Conservation (phyloP, 345 rosid species). For the Brassica incana region DNA sequence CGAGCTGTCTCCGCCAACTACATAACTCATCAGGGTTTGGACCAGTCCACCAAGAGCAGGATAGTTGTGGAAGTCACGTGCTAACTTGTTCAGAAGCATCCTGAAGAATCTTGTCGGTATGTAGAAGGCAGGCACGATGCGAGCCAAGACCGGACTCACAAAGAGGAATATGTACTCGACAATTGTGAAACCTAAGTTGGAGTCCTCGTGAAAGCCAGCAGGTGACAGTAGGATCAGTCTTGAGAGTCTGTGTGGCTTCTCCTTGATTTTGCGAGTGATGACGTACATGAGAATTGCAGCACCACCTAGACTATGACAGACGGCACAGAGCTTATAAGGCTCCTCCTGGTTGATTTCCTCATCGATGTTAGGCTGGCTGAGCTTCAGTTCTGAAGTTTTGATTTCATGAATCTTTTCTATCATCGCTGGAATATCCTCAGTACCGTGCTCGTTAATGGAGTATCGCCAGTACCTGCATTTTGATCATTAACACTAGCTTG, state of each 20-base stretch:
- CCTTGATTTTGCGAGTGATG: conserved; percentile 59
- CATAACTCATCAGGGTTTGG: conserved; percentile 86
- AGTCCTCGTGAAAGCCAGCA: conserved; percentile 92
- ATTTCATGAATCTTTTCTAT: conserved; percentile 89
- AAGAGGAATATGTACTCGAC: conserved; percentile 57
- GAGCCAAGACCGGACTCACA: conserved; percentile 62
- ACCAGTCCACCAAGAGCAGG: conserved; percentile 97
- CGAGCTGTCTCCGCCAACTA: conserved; percentile 94
- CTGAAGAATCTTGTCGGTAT: conserved; percentile 96
- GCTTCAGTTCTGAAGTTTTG: conserved; percentile 77
- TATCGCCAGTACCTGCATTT: conserved; percentile 84
- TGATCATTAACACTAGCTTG: conserved; percentile 1
- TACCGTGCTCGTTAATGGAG: conserved; percentile 92
- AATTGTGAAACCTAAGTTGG: conserved; percentile 57
- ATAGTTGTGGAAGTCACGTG: conserved; percentile 88
- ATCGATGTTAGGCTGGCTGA: conserved; percentile 51
- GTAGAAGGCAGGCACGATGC: conserved; percentile 76
- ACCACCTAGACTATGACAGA: conserved; percentile 96
- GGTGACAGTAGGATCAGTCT: conserved; percentile 81
- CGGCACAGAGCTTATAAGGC: conserved; percentile 85
- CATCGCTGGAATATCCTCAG: conserved; percentile 92
- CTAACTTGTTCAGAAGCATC: conserved; percentile 89
- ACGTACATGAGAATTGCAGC: conserved; percentile 86
- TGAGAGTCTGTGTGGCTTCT: conserved; percentile 84
- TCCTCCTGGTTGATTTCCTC: conserved; percentile 64